These are phyloP conservation scores for Pichia sp. DNA, from an alignment of 1,139 yeast genomes.

Conservation along the genomic window DNA sequence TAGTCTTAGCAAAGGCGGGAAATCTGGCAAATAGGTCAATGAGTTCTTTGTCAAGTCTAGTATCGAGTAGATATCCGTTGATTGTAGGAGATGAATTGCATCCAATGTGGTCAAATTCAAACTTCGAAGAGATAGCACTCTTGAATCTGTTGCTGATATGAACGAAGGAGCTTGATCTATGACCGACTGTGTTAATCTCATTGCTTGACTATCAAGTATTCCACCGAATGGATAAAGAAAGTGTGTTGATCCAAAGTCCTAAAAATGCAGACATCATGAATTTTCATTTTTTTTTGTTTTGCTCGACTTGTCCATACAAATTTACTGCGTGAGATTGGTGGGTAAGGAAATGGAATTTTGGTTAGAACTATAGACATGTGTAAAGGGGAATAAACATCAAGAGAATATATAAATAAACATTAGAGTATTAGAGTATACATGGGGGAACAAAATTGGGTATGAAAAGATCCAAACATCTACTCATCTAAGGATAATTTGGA, in stretches of 20 bases:
- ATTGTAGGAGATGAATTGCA: conserved; percentile 19
- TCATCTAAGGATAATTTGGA: conserved; percentile 60
- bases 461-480: no score
- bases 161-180: conserved; percentile 50
- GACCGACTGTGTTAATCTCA: conserved; percentile 54
- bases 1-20: conserved; percentile 48
- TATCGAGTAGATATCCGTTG: conserved; percentile 44
- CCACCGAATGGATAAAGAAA: no score
- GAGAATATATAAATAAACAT: no score
- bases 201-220: conserved; percentile 20
- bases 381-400: no score
- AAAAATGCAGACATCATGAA: background rate
- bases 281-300: background rate
- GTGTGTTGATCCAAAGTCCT: no score
- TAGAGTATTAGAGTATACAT: no score
- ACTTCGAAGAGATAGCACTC: conserved; percentile 42
- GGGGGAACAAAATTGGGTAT: no score
- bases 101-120: conserved; percentile 14
- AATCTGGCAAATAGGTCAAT: conserved; percentile 48
- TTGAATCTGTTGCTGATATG: conserved; percentile 44
- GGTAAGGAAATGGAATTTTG: no score
- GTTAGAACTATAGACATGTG: no score
- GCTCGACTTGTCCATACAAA: no score
- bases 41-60: conserved; percentile 72
- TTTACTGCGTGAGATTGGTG: background rate